Base-by-base conservation (phyloP, 2,329 filamentous ascomycete genomes). In the Sporothrix globosa region DNA sequence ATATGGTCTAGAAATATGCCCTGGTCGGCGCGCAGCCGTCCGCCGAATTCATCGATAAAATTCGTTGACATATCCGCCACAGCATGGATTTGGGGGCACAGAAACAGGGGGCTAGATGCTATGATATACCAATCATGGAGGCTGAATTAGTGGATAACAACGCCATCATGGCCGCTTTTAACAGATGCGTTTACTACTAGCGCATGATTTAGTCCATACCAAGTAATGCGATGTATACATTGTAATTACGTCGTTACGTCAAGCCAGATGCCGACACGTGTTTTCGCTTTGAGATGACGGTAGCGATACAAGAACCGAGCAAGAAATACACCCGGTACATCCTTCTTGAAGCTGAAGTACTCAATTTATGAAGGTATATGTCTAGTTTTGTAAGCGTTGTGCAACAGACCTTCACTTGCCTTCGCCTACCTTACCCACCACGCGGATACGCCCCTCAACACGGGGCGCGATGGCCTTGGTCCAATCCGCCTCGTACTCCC, bases 391-490 rank as follows among this genome's bases (percentile, higher is more conserved):
- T 48, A 17, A 17, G 17, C 46, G 17, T 34, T 6, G 19, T 21
- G n/a, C 3, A 9, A 21, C 21, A 2, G 48, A n/a, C 19, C 17
- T 21, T 21, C 13, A 24, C 17, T 34, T 50, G 4, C 34, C 34
- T 34, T 34, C 7, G 34, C 6, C 10, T n/a, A 11, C 10, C 7
- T 67, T 9, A 2, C 71, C 73, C 2, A 85, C 76, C 78, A 84
- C 85, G 44, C 77, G 78, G 54, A 97, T 96, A 63, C 93, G 86
- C 0, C 92, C 92, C 77, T 97, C 93, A 10, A 95, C 72, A 70
- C 86, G 85, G 0, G 93, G 93, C 69, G 90, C 88, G 78, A 97
- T 94, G 1, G 92, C 90, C 72, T 87, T 88, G 10, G 92, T 95
- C 92, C 93, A 97, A 73, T 90, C 85, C 44, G 91, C 88, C 67